Conservation (phyloP, 108 stramenopile species). For the Asterionellopsis glacialis region DNA sequence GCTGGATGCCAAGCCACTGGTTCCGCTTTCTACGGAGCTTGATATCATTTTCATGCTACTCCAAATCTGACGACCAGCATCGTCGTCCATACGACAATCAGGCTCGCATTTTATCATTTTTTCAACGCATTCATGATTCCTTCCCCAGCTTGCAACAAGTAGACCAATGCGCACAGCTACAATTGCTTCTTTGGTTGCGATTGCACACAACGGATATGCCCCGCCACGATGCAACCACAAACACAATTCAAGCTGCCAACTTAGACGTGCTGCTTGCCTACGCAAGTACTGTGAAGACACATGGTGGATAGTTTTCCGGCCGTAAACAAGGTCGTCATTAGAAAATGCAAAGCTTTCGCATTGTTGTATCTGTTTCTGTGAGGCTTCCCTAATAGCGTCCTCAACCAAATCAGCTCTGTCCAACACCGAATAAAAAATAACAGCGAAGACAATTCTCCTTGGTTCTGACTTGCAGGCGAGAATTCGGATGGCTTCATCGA, state of each 20-base stretch:
- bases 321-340: constrained; percentile 43
- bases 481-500: constrained; percentile 43
- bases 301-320: constrained; percentile 25
- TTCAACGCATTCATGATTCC: constrained; percentile 59
- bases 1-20: constrained; percentile 24
- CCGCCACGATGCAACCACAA: constrained; percentile 83
- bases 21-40: constrained; percentile 18
- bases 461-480: constrained; percentile 27
- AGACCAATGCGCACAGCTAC: constrained; percentile 67
- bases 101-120: constrained; percentile 64
- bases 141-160: constrained; percentile 59
- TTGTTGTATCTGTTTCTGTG: constrained; percentile 36
- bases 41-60: constrained; percentile 71
- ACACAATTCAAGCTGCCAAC: constrained; percentile 81
- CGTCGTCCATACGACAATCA: constrained; percentile 68
- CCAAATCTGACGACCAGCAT: constrained; percentile 69
- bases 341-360: constrained; percentile 44
- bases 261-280: constrained; percentile 35
- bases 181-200: constrained; percentile 66
- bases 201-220: constrained; percentile 48
- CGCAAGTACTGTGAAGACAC: constrained; percentile 42
- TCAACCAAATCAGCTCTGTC: constrained; percentile 63
- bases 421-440: constrained; percentile 46
- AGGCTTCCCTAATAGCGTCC: constrained; percentile 54
- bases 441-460: constrained; percentile 40